Conservation (phyloP, 1,284 basidiomycete genomes). For the Fistulina hepatica region DNA sequence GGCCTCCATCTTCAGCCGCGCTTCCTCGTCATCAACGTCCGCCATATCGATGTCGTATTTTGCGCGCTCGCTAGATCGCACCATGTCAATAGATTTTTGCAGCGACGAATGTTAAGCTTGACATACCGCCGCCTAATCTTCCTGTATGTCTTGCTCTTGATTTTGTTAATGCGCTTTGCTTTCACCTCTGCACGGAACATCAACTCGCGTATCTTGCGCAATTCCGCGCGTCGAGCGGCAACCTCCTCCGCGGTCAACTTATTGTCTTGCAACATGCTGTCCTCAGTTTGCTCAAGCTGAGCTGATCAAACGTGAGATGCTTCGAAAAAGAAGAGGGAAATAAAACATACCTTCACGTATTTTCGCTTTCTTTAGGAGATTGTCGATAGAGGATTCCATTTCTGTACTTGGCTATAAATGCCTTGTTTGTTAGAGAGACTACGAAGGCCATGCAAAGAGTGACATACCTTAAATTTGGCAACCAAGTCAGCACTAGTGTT, state of each 20-base stretch:
- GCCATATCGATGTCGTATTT: conserved; percentile 32
- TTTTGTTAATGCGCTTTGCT: conserved; percentile 85
- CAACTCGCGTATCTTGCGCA: conserved; percentile 84
- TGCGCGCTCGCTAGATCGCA: too few species aligned
- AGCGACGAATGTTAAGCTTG: too few species aligned
- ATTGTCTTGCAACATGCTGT: conserved; percentile 34
- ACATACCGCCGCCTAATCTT: conserved; percentile 75
- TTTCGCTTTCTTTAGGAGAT: conserved; percentile 66
- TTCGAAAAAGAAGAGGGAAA: too few species aligned
- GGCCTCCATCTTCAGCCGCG: conserved; percentile 59
- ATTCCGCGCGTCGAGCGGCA: conserved; percentile 65
- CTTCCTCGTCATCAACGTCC: conserved; percentile 38
- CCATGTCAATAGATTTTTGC: too few species aligned
- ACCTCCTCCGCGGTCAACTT: conserved; percentile 80
- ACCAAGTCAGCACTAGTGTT: conserved; percentile 70
- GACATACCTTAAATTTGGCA: conserved; percentile 68
- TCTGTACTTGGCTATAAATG: conserved; percentile 55
- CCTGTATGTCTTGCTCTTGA: conserved; percentile 92
- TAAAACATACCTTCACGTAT: too few species aligned
- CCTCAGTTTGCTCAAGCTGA: too few species aligned
- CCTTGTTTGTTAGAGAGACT: conserved; percentile 1
- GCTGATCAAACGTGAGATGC: too few species aligned
- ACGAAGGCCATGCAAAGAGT: not conserved
- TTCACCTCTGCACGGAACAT: conserved; percentile 92
- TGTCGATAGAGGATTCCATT: conserved; percentile 70